These are phyloP conservation scores for Hygrophoropsis aurantiaca DNA, from an alignment of 768 basidiomycete genomes.

Conservation along the genomic window DNA sequence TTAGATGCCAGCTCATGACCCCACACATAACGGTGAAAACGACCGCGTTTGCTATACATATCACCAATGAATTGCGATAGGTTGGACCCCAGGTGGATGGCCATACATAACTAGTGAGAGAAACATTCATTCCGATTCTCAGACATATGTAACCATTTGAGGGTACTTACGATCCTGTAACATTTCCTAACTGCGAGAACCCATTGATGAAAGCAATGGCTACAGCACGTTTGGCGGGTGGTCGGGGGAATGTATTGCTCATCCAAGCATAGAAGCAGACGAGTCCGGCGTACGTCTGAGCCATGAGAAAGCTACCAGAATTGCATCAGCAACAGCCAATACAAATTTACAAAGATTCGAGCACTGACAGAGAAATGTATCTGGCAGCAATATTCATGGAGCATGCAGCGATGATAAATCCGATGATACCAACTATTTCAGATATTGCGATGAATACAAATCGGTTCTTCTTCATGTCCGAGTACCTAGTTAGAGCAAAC, in stretches of 20 bases:
- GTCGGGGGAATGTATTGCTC: slow-evolving; percentile 59
- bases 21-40: background rate
- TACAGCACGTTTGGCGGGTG: slow-evolving; percentile 79
- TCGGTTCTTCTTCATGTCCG: slow-evolving; percentile 65
- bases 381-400: slow-evolving; percentile 60
- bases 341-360: no score
- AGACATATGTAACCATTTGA: background rate
- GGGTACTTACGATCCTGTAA: slow-evolving; percentile 66
- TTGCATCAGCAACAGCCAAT: no score
- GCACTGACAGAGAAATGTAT: slow-evolving; percentile 59
- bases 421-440: slow-evolving; percentile 55
- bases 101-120: background rate
- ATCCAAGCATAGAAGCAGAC: slow-evolving; percentile 56
- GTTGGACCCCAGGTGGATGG: background rate
- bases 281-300: slow-evolving; percentile 67
- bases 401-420: slow-evolving; percentile 61
- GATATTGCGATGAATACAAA: slow-evolving; percentile 62
- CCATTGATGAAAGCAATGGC: slow-evolving; percentile 77
- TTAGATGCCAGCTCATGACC: slow-evolving; percentile 1
- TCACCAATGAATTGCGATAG: background rate
- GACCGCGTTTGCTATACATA: background rate
- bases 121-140: background rate
- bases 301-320: slow-evolving; percentile 73
- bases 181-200: slow-evolving; percentile 77
- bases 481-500: slow-evolving; percentile 45